phyloP scores from a whole-genome alignment of 345 rosid genomes.

The Hibiscus mutabilis region DNA sequence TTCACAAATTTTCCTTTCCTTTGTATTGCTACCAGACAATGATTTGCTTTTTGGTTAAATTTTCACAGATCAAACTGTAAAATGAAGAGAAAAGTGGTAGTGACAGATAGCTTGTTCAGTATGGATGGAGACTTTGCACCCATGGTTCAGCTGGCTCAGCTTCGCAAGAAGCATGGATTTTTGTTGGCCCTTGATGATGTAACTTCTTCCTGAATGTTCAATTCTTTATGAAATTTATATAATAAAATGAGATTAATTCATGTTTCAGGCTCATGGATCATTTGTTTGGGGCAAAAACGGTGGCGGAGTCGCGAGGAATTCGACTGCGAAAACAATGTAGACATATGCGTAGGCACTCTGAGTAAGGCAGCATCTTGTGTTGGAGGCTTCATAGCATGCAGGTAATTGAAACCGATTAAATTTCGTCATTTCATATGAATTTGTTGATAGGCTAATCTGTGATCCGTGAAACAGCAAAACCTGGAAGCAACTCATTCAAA shows the following conservation, averaged over 20 bases:
- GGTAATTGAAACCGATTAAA: slow-evolving; percentile 18
- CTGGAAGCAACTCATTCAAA: slow-evolving; percentile 1
- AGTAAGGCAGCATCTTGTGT: slow-evolving; percentile 96
- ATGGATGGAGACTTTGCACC: no score
- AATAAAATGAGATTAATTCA: no score
- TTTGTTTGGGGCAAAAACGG: slow-evolving; percentile 88
- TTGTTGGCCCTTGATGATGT: no score
- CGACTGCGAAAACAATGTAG: slow-evolving; percentile 69
- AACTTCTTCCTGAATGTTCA: background rate
- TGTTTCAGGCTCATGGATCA: slow-evolving; percentile 81
- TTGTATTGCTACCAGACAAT: no score
- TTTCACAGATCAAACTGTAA: slow-evolving; percentile 27
- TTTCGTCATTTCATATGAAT: no score
- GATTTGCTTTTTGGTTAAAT: background rate
- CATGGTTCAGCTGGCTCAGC: no score
- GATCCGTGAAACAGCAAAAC: background rate
- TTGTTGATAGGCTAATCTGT: background rate
- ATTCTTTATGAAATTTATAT: background rate
- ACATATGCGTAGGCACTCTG: slow-evolving; percentile 75
- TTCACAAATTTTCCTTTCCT: no score
- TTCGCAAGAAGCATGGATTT: no score
- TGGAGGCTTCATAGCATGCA: slow-evolving; percentile 92
- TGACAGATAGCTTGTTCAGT: slow-evolving; percentile 3
- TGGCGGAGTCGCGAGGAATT: slow-evolving; percentile 72
- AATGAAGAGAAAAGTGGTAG: slow-evolving; percentile 66